Base-by-base conservation (phyloP, 2,329 filamentous ascomycete genomes). In the Fusarium metavorans region DNA sequence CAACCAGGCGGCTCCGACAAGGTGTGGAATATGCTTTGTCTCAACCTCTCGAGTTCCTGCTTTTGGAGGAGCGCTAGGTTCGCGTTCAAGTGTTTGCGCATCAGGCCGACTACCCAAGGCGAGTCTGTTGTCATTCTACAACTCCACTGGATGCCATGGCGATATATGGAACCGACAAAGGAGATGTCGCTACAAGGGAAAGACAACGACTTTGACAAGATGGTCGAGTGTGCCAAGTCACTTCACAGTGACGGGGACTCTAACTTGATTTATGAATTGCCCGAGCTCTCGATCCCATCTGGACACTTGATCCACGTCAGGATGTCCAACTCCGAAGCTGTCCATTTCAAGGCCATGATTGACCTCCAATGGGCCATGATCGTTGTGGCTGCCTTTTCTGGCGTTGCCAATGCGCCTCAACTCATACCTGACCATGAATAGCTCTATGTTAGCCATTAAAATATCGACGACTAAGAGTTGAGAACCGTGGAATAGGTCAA, bases 131-230 rank as follows among this genome's bases (percentile, higher is more conserved):
- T 41, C 1, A 62, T 32, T 4, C 18, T 72, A 25, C 59, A 54
- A 23, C 67, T 73, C 30, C 35, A 54, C 14, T 72, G 70, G 59
- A 73, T 73, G 70, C 62, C 59, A 6, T 11, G 30, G 30, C 32
- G 18, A n/a, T 3, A 14, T 0, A 45, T 45, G 14, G 14, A 25
- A 16, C 43, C 43, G 2, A 20, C 4, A 2, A 52, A 52, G 2
- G 18, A 2, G 16, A 45, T 10, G 11, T 13, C 13, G 6, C 34
- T 54, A 14, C 35, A 32, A n/a, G 45, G 45, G 14, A 16, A n/a
- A 14, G 10, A 60, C 23, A 60, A 59, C 39, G 11, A 23, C 45
- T 6, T 41, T 32, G 32, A 39, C 14, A 35, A 52, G 6, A 39
- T 65, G 37, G 14, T 56, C 2, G 18, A 48, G 3, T 34, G 35